Evolutionary conservation across 1,284 basidiomycete species (phyloP).

Genomic region (Malassezia vespertilionis): DNA sequence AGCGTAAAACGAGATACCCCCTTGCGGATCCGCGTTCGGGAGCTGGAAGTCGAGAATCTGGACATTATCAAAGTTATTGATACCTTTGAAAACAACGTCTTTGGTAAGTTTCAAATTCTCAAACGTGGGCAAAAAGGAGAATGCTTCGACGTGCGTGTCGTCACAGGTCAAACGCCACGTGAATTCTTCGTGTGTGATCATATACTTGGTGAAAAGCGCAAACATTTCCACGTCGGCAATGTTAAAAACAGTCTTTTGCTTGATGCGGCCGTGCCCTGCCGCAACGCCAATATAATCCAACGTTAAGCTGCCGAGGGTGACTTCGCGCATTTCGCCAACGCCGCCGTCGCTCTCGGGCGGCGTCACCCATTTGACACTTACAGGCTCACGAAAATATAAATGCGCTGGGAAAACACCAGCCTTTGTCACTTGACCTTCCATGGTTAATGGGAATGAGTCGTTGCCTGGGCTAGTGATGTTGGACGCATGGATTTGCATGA

Average conservation of each 20-base stretch:
- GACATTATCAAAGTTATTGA: conserved; percentile 59
- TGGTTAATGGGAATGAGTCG: conserved; percentile 42
- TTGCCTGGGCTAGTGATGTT: conserved; percentile 46
- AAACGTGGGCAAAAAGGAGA: conserved; percentile 48
- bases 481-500: conserved; percentile 40
- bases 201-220: conserved; percentile 42
- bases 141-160: conserved; percentile 58
- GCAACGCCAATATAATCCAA: conserved; percentile 43
- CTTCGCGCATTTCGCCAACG: conserved; percentile 29
- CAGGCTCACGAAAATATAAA: conserved; percentile 45
- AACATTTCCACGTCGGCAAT: conserved; percentile 44
- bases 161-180: conserved; percentile 60
- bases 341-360: conserved; percentile 29
- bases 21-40: conserved; percentile 60
- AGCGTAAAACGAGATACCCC: conserved; percentile 60
- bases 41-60: conserved; percentile 58
- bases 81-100: conserved; percentile 52
- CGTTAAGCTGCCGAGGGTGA: conserved; percentile 37
- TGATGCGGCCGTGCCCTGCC: conserved; percentile 46
- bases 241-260: conserved; percentile 46
- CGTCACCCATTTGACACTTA: conserved; percentile 45
- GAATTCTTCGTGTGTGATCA: conserved; percentile 62
- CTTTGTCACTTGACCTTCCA: conserved; percentile 46
- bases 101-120: conserved; percentile 30
- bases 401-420: conserved; percentile 48